A percentile compares a stretch with the other conserved stretches of the same genome.
These are phyloP conservation scores for Colletotrichum siamense DNA, from an alignment of 2,329 filamentous ascomycete genomes.

Conservation along the genomic window DNA sequence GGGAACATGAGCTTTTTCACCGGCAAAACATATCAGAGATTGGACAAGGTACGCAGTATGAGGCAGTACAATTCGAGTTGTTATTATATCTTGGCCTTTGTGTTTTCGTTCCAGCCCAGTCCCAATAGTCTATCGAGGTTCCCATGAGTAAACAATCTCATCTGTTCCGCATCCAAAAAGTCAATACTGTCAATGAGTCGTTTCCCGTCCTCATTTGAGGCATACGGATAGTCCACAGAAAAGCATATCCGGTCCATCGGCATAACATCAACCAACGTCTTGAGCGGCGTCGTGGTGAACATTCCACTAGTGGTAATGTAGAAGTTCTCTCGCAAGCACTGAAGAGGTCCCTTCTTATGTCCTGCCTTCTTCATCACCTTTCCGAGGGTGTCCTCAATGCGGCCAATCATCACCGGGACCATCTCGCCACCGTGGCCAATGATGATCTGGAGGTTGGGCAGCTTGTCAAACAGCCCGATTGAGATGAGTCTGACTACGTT, in stretches of 20 bases:
- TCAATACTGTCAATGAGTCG: background rate
- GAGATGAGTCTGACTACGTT: background rate
- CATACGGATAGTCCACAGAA: background rate
- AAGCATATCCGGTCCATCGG: background rate
- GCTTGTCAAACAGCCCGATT: background rate
- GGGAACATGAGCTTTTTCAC: background rate
- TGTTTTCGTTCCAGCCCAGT: rapidly evolving
- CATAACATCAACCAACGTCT: background rate
- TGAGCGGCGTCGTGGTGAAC: background rate
- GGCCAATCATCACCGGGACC: background rate
- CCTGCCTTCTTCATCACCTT: background rate
- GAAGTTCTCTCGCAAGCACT: background rate
- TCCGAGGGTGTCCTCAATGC: background rate
- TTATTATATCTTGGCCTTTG: background rate
- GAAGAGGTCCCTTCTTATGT: background rate
- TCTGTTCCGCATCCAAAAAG: background rate
- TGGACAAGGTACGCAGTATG: rapidly evolving
- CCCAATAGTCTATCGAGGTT: background rate
- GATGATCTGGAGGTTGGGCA: background rate
- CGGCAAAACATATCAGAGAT: background rate
- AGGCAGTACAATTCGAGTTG: background rate
- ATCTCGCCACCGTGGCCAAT: background rate
- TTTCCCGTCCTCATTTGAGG: background rate
- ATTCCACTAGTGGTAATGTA: background rate
- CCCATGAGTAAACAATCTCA: background rate